These are phyloP conservation scores for Triadica sebifera DNA, from an alignment of 345 rosid species.

Conservation along the genomic window DNA sequence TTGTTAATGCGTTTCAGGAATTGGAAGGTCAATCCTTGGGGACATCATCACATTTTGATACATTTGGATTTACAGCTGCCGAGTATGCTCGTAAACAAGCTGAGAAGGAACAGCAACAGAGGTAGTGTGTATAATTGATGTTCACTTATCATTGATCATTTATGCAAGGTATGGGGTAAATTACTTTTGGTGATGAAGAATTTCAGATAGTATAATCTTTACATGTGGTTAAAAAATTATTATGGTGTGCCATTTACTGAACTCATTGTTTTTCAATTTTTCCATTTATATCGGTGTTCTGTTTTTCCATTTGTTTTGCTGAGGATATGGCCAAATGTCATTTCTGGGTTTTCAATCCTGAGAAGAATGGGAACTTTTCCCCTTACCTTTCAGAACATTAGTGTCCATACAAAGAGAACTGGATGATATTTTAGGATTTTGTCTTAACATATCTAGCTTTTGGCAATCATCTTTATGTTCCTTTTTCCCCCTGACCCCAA, in stretches of 20 bases:
- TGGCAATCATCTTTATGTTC: too few relatives aligned
- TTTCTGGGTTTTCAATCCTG: neutral
- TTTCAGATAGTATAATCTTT: neutral
- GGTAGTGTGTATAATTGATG: conserved; percentile 43
- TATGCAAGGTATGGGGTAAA: conserved; percentile 16
- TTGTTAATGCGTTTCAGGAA: conserved; percentile 51
- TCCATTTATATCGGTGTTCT: too few relatives aligned
- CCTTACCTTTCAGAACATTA: neutral
- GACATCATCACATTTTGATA: conserved; percentile 83
- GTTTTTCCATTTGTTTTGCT: neutral
- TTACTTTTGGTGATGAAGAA: neutral
- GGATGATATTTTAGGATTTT: too few relatives aligned
- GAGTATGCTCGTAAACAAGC: conserved; percentile 83
- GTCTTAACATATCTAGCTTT: too few relatives aligned
- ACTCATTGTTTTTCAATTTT: neutral
- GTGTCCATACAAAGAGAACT: neutral
- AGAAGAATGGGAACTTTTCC: neutral
- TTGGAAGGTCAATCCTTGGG: conserved; percentile 66
- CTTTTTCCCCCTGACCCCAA: too few relatives aligned
- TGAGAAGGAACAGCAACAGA: conserved; percentile 76
- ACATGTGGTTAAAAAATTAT: neutral
- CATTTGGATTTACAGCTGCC: conserved; percentile 96
- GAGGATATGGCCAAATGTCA: neutral
- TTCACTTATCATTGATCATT: conserved; percentile 9
- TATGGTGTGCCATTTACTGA: neutral